A percentile compares a stretch with the other conserved stretches of the same genome.
phyloP scores from a whole-genome alignment of 1,284 basidiomycete species.

The Vanrija sp. region DNA sequence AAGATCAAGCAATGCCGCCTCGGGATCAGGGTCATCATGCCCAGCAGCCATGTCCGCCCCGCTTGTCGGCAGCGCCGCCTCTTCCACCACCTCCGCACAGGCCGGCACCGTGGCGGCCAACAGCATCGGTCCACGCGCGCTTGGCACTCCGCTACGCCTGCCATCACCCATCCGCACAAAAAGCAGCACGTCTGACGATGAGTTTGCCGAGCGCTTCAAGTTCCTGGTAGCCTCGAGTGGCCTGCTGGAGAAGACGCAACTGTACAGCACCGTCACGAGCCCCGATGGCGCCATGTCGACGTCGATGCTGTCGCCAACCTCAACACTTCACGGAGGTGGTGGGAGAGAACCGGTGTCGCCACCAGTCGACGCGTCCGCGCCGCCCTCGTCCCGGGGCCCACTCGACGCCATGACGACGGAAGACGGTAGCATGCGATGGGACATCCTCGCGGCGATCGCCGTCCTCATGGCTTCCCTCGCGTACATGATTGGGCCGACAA shows the following conservation, averaged over 20 bases:
- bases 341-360: neutral
- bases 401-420: neutral
- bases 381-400: neutral
- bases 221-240: constrained; percentile 42
- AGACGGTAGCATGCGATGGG: neutral
- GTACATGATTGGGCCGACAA: constrained; percentile 2
- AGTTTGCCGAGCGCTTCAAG: constrained; percentile 41
- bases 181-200: constrained; percentile 3
- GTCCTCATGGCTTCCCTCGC: neutral
- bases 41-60: too few relatives aligned
- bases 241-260: constrained; percentile 30
- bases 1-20: too few relatives aligned
- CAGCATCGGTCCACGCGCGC: too few relatives aligned
- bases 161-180: too few relatives aligned
- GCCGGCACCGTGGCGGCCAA: too few relatives aligned
- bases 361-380: neutral
- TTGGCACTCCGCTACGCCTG: too few relatives aligned
- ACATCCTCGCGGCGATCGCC: neutral
- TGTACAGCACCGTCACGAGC: neutral
- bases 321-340: too few relatives aligned
- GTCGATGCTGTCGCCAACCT: neutral
- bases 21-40: too few relatives aligned
- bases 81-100: too few relatives aligned
- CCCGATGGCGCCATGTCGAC: neutral
- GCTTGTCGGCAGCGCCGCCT: too few relatives aligned